Percentiles rank a stretch among this genome's conserved stretches.
Conservation (phyloP, 2,329 filamentous ascomycete genomes). For the Colletotrichum abscissum region DNA sequence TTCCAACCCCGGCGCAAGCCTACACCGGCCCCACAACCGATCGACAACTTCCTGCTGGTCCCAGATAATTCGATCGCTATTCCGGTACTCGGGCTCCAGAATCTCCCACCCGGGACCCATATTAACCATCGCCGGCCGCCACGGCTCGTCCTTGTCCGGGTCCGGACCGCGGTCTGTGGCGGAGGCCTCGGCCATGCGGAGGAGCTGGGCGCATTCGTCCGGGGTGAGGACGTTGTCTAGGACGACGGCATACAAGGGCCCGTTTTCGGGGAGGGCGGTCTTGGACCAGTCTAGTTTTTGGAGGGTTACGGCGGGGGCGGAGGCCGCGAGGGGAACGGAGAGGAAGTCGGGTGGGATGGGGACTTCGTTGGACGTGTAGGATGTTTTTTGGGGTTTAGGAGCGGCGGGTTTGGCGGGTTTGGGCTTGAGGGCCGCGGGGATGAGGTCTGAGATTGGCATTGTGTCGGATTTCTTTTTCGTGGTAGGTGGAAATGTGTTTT, state of each 20-base stretch:
- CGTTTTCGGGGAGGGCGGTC: conserved; percentile 62
- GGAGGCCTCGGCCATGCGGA: conserved; percentile 62
- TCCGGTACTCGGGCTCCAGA: conserved; percentile 67
- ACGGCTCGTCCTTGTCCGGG: conserved; percentile 51
- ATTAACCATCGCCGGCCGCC: conserved; percentile 78
- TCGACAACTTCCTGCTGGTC: conserved; percentile 72
- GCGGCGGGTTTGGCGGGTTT: neutral
- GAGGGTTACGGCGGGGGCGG: conserved; percentile 51
- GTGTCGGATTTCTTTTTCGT: neutral
- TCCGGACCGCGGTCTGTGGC: conserved; percentile 54
- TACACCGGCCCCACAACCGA: conserved; percentile 71
- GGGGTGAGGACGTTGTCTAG: conserved; percentile 68
- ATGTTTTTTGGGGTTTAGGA: conserved; percentile 16
- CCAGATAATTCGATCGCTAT: conserved; percentile 83
- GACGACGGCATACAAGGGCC: conserved; percentile 64
- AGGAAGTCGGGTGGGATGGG: conserved; percentile 59
- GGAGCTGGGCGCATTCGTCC: conserved; percentile 69
- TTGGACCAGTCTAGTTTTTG: conserved; percentile 63
- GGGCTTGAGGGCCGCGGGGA: neutral
- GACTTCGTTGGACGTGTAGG: conserved; percentile 47
- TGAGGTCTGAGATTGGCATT: neutral
- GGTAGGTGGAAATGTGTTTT: too few relatives aligned
- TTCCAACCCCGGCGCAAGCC: conserved; percentile 51
- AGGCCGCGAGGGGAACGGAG: conserved; percentile 45
- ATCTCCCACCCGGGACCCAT: conserved; percentile 71